These are phyloP conservation scores for Cyclotella kingstonii DNA, from an alignment of 108 stramenopile genomes.

Conservation along the genomic window DNA sequence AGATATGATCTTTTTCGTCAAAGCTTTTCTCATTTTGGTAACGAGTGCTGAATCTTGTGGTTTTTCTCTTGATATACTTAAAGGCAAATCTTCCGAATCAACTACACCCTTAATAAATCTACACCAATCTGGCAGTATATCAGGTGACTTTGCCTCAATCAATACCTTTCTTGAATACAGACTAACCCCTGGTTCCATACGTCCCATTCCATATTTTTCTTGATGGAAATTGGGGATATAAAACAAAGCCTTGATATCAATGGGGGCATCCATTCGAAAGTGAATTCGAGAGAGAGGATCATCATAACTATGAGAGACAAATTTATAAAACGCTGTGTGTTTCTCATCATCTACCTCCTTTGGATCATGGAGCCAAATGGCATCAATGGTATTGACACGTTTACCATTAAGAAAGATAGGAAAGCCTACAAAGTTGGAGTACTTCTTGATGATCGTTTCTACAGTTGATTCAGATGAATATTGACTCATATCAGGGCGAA, in stretches of 20 bases:
- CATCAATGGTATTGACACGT: slow-evolving; percentile 93
- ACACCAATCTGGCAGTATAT: slow-evolving; percentile 98
- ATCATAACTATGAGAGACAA: slow-evolving; percentile 88
- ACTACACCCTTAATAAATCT: slow-evolving; percentile 95
- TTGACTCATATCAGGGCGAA: slow-evolving; percentile 84
- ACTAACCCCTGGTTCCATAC: slow-evolving; percentile 96
- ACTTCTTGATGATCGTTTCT: slow-evolving; percentile 88
- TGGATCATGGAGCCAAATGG: slow-evolving; percentile 94
- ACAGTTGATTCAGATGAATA: slow-evolving; percentile 78
- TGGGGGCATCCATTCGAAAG: slow-evolving; percentile 96
- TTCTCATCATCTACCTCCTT: slow-evolving; percentile 84
- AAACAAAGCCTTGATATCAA: slow-evolving; percentile 95
- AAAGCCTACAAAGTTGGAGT: slow-evolving; percentile 98
- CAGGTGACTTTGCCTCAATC: slow-evolving; percentile 89
- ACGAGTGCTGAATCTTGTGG: slow-evolving; percentile 95
- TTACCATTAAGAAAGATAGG: slow-evolving; percentile 95
- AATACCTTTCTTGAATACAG: slow-evolving; percentile 94
- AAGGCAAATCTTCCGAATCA: slow-evolving; percentile 98
- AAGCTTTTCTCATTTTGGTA: slow-evolving; percentile 80
- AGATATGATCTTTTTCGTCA: slow-evolving; percentile 87
- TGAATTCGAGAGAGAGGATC: slow-evolving; percentile 81
- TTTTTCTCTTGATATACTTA: slow-evolving; percentile 94
- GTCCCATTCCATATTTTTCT: slow-evolving; percentile 98
- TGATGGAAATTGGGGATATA: slow-evolving; percentile 95
- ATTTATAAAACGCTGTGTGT: slow-evolving; percentile 96